Evolutionary conservation across 805 yeast genomes (phyloP).

Genomic region (Hanseniaspora jakobsenii): DNA sequence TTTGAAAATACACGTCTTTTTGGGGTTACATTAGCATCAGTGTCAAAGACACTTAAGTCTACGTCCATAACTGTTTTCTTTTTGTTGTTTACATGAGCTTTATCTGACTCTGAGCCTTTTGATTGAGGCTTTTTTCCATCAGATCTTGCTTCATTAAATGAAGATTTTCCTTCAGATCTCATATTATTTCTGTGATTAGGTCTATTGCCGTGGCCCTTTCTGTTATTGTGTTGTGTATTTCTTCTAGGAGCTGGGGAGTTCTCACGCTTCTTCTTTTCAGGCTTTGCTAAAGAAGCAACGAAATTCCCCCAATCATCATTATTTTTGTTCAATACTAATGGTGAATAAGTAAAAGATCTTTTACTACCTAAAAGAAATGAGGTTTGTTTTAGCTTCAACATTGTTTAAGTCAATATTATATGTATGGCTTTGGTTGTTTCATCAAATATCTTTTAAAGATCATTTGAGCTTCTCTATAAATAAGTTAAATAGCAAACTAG

Average conservation of each 20-base stretch:
- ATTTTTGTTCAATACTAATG: background rate
- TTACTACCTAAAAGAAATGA: background rate
- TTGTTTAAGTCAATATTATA: background rate
- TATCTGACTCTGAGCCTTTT: too few species aligned
- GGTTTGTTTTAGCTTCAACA: constrained; percentile 1
- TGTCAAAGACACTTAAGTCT: constrained; percentile 11
- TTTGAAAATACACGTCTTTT: background rate
- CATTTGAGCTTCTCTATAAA: too few species aligned
- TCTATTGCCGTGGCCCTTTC: background rate
- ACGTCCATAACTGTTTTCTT: too few species aligned
- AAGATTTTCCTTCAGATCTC: background rate
- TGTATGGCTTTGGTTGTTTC: background rate
- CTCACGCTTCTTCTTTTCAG: too few species aligned
- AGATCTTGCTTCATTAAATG: background rate
- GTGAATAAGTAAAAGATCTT: constrained; percentile 4
- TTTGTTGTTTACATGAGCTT: too few species aligned
- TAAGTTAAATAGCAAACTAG: too few species aligned
- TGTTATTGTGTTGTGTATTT: too few species aligned
- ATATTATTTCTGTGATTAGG: background rate
- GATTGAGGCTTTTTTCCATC: constrained; percentile 1
- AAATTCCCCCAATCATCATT: constrained; percentile 8
- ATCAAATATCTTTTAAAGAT: too few species aligned
- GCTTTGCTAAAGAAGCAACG: constrained; percentile 5
- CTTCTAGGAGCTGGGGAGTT: too few species aligned
- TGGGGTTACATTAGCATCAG: background rate